Percentiles rank a stretch among this genome's conserved stretches.
Evolutionary conservation across 2,329 filamentous ascomycete genomes (phyloP).

Genomic region (Emericellopsis atlantica): DNA sequence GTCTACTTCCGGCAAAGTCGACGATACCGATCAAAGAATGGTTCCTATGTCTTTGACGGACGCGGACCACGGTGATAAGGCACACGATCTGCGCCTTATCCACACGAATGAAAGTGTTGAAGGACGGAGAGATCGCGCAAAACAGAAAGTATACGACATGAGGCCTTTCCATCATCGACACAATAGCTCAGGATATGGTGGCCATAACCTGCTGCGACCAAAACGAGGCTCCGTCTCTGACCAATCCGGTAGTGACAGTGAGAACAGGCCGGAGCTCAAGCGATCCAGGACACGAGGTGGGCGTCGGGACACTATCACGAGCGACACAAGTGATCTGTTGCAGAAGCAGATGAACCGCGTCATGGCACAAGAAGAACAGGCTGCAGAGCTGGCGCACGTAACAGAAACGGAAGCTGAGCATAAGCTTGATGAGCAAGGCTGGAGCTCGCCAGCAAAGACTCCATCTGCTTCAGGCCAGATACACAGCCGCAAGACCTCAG

Average conservation of each 20-base stretch:
- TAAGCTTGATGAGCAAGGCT: slow-evolving; percentile 10
- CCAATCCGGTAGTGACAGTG: slow-evolving; percentile 44
- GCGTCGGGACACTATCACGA: slow-evolving; percentile 34
- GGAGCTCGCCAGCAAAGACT: background rate
- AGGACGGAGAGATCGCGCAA: slow-evolving; percentile 44
- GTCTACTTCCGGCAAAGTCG: slow-evolving; percentile 16
- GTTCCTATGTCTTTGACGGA: background rate
- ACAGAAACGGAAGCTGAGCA: slow-evolving; percentile 17
- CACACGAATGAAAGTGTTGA: slow-evolving; percentile 26
- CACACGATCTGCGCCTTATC: slow-evolving; percentile 1
- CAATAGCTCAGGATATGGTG: slow-evolving; percentile 32
- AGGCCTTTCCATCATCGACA: slow-evolving; percentile 42
- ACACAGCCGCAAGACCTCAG: slow-evolving; percentile 21
- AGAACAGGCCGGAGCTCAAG: slow-evolving; percentile 18
- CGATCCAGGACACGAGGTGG: slow-evolving; percentile 10
- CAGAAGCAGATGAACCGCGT: slow-evolving; percentile 52
- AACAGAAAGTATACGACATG: slow-evolving; percentile 45
- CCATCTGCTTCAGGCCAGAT: slow-evolving; percentile 13
- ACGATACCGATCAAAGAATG: slow-evolving; percentile 8
- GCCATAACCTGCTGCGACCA: slow-evolving; percentile 38
- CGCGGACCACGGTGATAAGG: background rate
- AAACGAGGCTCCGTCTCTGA: slow-evolving; percentile 36
- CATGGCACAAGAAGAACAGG: slow-evolving; percentile 38
- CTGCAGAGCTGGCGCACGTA: slow-evolving; percentile 22
- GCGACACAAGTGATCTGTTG: slow-evolving; percentile 35